Percentiles rank a stretch among this genome's conserved stretches.
phyloP scores from a whole-genome alignment of 2,329 filamentous ascomycete genomes.

The Diaporthe caulivora region DNA sequence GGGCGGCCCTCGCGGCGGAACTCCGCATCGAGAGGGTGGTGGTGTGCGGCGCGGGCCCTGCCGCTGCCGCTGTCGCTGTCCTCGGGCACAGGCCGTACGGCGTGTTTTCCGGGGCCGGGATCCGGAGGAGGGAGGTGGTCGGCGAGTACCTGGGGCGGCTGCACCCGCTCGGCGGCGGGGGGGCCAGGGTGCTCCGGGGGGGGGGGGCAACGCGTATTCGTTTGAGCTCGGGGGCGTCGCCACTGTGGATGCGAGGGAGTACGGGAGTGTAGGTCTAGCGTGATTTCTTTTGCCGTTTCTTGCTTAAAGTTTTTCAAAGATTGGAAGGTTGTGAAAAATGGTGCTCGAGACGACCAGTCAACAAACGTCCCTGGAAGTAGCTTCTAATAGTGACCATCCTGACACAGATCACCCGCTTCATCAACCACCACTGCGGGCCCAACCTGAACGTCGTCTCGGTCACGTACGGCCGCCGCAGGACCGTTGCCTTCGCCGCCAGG shows the following conservation, averaged over 20 bases:
- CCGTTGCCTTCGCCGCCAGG: not conserved
- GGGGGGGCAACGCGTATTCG: not conserved
- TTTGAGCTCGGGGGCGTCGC: not conserved
- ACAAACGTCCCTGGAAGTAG: no score
- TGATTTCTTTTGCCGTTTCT: not conserved
- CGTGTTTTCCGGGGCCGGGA: slow-evolving; percentile 1
- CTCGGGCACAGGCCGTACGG: slow-evolving; percentile 1
- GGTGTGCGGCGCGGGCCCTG: not conserved
- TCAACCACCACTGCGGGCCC: slow-evolving; percentile 23
- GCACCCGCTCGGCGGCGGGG: slow-evolving; percentile 12
- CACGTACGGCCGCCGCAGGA: slow-evolving; percentile 28
- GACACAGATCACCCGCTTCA: slow-evolving; percentile 13
- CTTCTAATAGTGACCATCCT: no score
- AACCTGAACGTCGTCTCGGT: slow-evolving; percentile 13
- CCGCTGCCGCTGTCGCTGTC: not conserved
- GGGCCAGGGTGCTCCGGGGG: no score
- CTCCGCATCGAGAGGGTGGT: slow-evolving; percentile 19
- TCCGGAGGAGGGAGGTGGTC: not conserved
- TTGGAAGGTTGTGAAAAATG: no score
- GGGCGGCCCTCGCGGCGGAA: not conserved
- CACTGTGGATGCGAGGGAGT: not conserved
- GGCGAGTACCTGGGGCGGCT: slow-evolving; percentile 34
- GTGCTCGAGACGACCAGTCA: no score
- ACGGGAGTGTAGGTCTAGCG: not conserved
- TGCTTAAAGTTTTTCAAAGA: not conserved